Evolutionary conservation across 345 rosid genomes (phyloP), one percentile per base, ranked within the genome.

Genomic region (Eucalyptus shirleyi): DNA sequence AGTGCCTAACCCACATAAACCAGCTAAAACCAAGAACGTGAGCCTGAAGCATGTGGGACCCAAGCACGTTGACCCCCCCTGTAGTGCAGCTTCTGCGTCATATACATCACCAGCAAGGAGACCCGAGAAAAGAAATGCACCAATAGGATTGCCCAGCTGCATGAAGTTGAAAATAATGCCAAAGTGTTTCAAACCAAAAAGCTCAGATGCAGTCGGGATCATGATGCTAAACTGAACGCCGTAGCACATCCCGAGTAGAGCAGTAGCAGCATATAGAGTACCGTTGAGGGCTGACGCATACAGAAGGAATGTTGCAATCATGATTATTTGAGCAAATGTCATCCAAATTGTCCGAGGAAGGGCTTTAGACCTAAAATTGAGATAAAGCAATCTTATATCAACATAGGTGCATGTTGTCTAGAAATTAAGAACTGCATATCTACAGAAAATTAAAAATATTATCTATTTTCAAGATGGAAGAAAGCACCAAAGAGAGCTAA

Each of bases 261-360:
- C 94, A 24, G 99, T 96, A 13, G 95, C 97, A 28, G 88, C 86
- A 72, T 95, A 97, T 51, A 97, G 95, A 51, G 94, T 92, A 67
- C 95, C 94, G 16, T 90, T n/a, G 8, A 94, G 87, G 56, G 91
- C 98, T 42, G 93, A 91, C 77, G 97, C 96, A 87, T 92, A 95
- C 87, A 96, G 92, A 85, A 97, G 90, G 90, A 95, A 96, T 77
- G 95, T 89, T 28, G 94, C 59, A 47, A 93, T 89, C 99, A 96
- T 95, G 85, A 96, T 80, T 32, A 93, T 86, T 89, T 94, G 95
- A 2, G 97, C 93, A 3, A 86, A 90, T 26, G 95, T 93, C 95
- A 97, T 96, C 99, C 98, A 97, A 32, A 95, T 50, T 4, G 99
- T 95, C 91, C 99, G 94, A 86, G 99, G 99, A 90, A 97, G 89